Evolutionary conservation across 2,329 filamentous ascomycete genomes (phyloP).

Genomic region (Microdochium nivale): DNA sequence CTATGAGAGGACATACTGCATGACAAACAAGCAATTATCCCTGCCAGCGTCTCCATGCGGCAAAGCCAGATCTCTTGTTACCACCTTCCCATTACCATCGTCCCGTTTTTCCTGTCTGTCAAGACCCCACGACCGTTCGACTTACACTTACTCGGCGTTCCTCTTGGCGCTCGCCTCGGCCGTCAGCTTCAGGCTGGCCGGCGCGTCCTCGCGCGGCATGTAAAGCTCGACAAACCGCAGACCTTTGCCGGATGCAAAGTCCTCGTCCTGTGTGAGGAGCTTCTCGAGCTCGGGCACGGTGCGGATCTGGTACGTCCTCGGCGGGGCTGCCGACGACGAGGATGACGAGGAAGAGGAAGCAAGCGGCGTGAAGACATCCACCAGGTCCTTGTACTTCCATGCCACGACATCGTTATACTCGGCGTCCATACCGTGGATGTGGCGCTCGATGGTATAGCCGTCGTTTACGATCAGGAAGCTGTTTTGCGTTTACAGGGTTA

Average conservation of each 20-base stretch:
- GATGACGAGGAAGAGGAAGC: background rate
- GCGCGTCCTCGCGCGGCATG: constrained; percentile 73
- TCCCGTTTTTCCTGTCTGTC: background rate
- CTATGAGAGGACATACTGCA: too few species aligned
- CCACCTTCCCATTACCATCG: too few species aligned
- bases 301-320: constrained; percentile 46
- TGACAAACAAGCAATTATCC: too few species aligned
- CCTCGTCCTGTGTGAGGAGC: constrained; percentile 49
- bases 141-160: constrained; percentile 35
- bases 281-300: constrained; percentile 60
- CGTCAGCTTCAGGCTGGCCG: constrained; percentile 58
- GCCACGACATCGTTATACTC: constrained; percentile 71
- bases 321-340: background rate
- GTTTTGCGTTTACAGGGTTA: too few species aligned
- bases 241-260: constrained; percentile 49
- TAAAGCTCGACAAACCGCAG: constrained; percentile 73
- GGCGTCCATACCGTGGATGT: constrained; percentile 75
- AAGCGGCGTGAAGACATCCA: constrained; percentile 47
- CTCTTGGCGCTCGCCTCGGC: constrained; percentile 62
- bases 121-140: background rate
- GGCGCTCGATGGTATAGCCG: constrained; percentile 83
- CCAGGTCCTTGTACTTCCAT: constrained; percentile 66
- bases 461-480: constrained; percentile 81
- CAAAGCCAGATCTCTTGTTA: too few species aligned
- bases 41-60: too few species aligned